A percentile compares a stretch with the other conserved stretches of the same genome.
phyloP scores from a whole-genome alignment of 2,329 filamentous ascomycete genomes.

The Botrytis squamosa region DNA sequence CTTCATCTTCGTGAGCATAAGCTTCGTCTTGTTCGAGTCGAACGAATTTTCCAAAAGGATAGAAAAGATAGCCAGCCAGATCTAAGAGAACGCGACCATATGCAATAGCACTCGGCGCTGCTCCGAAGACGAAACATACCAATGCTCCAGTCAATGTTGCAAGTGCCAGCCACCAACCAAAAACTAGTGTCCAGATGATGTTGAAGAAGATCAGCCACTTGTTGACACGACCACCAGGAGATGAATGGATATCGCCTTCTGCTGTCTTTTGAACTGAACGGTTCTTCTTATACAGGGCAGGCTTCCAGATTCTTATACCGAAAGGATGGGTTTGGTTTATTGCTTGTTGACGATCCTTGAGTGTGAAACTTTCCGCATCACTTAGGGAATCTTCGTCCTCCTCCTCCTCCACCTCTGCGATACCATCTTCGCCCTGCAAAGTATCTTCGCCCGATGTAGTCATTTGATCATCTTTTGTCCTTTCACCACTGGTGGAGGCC shows the following conservation, averaged over 20 bases:
- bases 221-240: constrained; percentile 83
- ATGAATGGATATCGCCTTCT: constrained; percentile 94
- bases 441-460: constrained; percentile 32
- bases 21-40: constrained; percentile 90
- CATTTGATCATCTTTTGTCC: constrained; percentile 23
- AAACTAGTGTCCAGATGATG: constrained; percentile 81
- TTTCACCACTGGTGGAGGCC: constrained; percentile 25
- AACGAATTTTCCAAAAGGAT: constrained; percentile 96
- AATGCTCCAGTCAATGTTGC: constrained; percentile 72
- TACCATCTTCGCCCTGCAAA: constrained; percentile 41
- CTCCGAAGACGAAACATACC: constrained; percentile 76
- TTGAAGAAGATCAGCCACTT: constrained; percentile 86
- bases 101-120: constrained; percentile 74
- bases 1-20: constrained; percentile 90
- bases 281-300: constrained; percentile 95
- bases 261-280: constrained; percentile 95
- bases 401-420: constrained; percentile 39
- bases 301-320: constrained; percentile 98
- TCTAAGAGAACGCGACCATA: constrained; percentile 86
- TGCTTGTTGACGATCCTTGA: constrained; percentile 93
- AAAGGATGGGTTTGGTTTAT: constrained; percentile 99
- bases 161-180: constrained; percentile 93
- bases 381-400: constrained; percentile 61
- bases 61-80: constrained; percentile 82
- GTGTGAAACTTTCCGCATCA: constrained; percentile 94